Base-by-base conservation (phyloP, 2,329 filamentous ascomycete genomes). In the Capronia epimyces region DNA sequence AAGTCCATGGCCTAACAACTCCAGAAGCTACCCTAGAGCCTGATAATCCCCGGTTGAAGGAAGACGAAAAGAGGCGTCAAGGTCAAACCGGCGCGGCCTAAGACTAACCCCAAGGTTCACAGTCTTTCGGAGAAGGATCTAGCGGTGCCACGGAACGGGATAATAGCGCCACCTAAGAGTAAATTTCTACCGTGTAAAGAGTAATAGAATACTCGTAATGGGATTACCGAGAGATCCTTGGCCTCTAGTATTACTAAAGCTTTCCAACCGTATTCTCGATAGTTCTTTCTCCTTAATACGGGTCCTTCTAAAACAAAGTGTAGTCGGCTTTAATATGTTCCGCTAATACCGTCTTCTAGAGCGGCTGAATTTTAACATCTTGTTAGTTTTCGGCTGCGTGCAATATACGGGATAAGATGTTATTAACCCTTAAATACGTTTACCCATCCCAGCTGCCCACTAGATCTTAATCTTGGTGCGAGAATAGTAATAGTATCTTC, bases 1-100 rank as follows among this genome's bases (percentile, higher is more conserved):
- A 51, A 46, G 49, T 31, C 49, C 43, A 51, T 51, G 43, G 49
- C 43, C 49, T 46, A 21, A 3, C 43, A 51, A 51, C 49, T 34
- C 49, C 32, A 51, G 49, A 51, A 46, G n/a, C 13, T 42, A 51
- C 49, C 32, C 49, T 32, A n/a, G 49, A 41, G 24, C 47, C 47
- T 10, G 47, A 50, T 25, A 20, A 27, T 40, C 20, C 48, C 41
- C 48, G 48, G 15, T 18, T 50, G 29, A 50, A 50, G 47, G 39
- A 43, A 43, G 47, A 50, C 40, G 42, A 45, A 40, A 50, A 50
- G 42, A 50, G 47, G 29, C 42, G 31, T 3, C 29, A 43, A 29
- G 48, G 12, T 44, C 18, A 50, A 44, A 5, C 39, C 15, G 39
- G 24, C n/a, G 31, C n/a, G 31, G 31, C n/a, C n/a, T n/a, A 34